Percentiles rank a stretch among this genome's conserved stretches.
Evolutionary conservation across 2,329 filamentous ascomycete genomes (phyloP).

Genomic region (Tympanopsis confertula): DNA sequence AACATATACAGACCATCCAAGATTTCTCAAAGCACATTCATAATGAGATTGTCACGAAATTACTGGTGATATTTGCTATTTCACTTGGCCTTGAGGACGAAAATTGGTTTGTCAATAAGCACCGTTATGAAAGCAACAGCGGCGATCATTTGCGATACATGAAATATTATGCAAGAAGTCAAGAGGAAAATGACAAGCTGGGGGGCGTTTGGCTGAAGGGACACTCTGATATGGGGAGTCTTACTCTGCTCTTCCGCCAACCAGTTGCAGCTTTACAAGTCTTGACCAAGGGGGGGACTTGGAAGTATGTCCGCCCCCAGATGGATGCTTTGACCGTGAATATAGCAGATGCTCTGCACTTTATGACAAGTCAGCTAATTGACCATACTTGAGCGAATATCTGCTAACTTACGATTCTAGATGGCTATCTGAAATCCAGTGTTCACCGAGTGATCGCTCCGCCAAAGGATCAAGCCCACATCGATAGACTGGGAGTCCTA

Average conservation of each 20-base stretch:
- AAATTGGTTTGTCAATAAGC: constrained; percentile 36
- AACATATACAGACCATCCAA: constrained; percentile 18
- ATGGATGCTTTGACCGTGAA: constrained; percentile 31
- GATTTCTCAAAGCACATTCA: constrained; percentile 21
- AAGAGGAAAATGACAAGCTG: constrained; percentile 21
- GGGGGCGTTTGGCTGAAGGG: constrained; percentile 13
- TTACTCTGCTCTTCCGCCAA: constrained; percentile 41
- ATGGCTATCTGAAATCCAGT: constrained; percentile 24
- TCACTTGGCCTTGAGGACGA: no score
- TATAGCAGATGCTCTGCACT: constrained; percentile 30
- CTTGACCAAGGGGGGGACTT: constrained; percentile 25
- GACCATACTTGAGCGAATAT: not conserved
- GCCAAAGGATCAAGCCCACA: constrained; percentile 19
- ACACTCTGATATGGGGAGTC: constrained; percentile 38
- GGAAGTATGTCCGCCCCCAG: constrained; percentile 15
- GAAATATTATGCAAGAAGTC: constrained; percentile 32
- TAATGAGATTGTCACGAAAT: constrained; percentile 16
- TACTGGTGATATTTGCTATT: constrained; percentile 27
- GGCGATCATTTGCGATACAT: constrained; percentile 45
- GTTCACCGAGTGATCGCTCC: no score
- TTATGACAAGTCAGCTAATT: constrained; percentile 24
- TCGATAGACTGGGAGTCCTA: constrained; percentile 28
- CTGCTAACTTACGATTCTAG: not conserved
- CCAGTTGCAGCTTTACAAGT: constrained; percentile 40
- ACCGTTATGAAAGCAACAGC: constrained; percentile 35